Percentiles rank a stretch among this genome's conserved stretches.
phyloP scores from a whole-genome alignment of 2,329 filamentous ascomycete species.

The Metarhizium guizhouense region DNA sequence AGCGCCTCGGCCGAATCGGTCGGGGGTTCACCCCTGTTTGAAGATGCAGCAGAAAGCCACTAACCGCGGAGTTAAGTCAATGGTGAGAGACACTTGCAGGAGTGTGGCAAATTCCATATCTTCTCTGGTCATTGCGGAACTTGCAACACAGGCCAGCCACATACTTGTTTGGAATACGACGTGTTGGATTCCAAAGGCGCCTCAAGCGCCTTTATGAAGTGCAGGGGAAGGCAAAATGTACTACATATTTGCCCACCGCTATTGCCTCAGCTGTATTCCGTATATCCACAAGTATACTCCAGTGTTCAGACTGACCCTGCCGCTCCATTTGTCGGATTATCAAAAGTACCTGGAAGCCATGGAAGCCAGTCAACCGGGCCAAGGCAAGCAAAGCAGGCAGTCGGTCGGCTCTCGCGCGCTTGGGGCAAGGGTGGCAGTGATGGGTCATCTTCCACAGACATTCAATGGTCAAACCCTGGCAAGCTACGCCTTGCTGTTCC shows the following conservation, averaged over 20 bases:
- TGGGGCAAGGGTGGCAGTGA: background rate
- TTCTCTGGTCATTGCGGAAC: background rate
- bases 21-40: constrained; percentile 1
- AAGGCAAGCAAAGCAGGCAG: background rate
- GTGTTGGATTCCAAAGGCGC: background rate
- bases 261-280: too few relatives aligned
- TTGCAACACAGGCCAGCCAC: background rate
- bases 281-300: background rate
- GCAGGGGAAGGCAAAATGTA: too few relatives aligned
- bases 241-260: too few relatives aligned
- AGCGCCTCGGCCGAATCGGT: constrained; percentile 8
- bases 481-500: background rate
- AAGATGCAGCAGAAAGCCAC: constrained; percentile 3
- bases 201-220: background rate
- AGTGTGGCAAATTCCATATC: background rate
- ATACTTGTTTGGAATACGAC: background rate
- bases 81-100: background rate
- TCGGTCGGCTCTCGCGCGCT: background rate
- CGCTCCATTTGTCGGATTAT: background rate
- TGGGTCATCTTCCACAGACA: background rate
- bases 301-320: background rate
- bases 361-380: background rate
- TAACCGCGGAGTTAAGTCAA: background rate
- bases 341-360: background rate
- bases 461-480: background rate